phyloP scores from a whole-genome alignment of 768 basidiomycete species.

The Russula ochroleuca region DNA sequence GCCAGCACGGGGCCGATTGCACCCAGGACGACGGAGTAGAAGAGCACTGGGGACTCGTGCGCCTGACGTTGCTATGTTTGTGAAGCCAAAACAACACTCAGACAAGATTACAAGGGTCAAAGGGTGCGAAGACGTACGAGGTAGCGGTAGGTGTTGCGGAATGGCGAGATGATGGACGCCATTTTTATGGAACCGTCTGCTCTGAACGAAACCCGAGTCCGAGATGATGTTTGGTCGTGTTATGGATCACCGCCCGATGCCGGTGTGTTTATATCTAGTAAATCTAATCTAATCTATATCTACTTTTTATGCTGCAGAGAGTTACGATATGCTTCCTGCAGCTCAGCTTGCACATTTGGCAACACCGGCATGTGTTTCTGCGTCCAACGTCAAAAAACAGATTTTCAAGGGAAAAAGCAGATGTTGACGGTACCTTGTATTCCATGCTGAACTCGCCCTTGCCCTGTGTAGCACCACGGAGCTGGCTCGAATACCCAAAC shows the following conservation, averaged over 20 bases:
- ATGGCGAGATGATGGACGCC: constrained; percentile 44
- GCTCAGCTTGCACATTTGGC: constrained; percentile 81
- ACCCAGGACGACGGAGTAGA: constrained; percentile 79
- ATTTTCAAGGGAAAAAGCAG: background rate
- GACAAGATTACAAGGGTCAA: background rate
- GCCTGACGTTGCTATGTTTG: constrained; percentile 74
- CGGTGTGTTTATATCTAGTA: too few relatives aligned
- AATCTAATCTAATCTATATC: constrained; percentile 23
- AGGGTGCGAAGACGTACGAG: constrained; percentile 27
- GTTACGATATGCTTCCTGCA: constrained; percentile 83
- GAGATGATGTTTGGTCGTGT: background rate
- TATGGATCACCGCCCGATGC: too few relatives aligned
- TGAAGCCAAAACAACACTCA: background rate
- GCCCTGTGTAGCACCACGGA: constrained; percentile 93
- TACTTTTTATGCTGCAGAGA: constrained; percentile 69
- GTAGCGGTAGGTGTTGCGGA: constrained; percentile 49
- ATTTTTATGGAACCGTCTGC: constrained; percentile 30
- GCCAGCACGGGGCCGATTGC: constrained; percentile 70
- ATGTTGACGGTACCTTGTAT: constrained; percentile 51
- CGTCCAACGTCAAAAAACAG: background rate
- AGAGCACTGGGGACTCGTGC: constrained; percentile 87
- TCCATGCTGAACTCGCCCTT: constrained; percentile 89
- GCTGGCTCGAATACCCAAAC: constrained; percentile 94
- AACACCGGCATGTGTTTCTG: constrained; percentile 80
- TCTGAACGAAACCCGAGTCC: background rate